Conservation (phyloP, 768 basidiomycete species). For the Lactarius pseudohatsudake region DNA sequence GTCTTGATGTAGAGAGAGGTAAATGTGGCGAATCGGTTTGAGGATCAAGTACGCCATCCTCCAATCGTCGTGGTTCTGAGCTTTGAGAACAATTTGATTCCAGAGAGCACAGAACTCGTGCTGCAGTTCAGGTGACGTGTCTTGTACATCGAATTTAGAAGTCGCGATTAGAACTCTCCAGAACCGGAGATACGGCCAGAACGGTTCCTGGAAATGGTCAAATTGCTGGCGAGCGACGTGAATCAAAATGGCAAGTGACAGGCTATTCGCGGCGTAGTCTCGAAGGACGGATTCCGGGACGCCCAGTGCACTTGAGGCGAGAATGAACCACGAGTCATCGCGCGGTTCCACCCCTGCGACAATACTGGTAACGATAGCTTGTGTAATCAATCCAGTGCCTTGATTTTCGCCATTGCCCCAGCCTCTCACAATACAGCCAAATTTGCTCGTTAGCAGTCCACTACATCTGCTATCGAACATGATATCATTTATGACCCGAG, state of each 20-base stretch:
- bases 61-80: too few relatives aligned
- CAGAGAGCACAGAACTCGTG: too few relatives aligned
- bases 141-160: background rate
- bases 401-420: background rate
- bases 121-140: too few relatives aligned
- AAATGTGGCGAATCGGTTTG: too few relatives aligned
- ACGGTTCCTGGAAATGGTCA: background rate
- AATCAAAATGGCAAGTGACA: background rate
- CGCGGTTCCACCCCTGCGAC: background rate
- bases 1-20: too few relatives aligned
- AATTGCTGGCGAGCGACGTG: background rate
- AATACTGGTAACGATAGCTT: background rate
- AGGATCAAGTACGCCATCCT: too few relatives aligned
- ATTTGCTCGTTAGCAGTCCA: too few relatives aligned
- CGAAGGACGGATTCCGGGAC: background rate
- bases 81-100: too few relatives aligned
- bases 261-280: background rate
- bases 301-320: background rate
- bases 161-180: accelerated
- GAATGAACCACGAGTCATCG: background rate
- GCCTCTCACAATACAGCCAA: too few relatives aligned
- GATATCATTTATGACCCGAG: accelerated
- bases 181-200: background rate
- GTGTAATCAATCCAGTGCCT: background rate
- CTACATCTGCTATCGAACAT: too few relatives aligned